Conservation (phyloP, 202 grass and related monocot species). For the Schoenoplectus triqueter region DNA sequence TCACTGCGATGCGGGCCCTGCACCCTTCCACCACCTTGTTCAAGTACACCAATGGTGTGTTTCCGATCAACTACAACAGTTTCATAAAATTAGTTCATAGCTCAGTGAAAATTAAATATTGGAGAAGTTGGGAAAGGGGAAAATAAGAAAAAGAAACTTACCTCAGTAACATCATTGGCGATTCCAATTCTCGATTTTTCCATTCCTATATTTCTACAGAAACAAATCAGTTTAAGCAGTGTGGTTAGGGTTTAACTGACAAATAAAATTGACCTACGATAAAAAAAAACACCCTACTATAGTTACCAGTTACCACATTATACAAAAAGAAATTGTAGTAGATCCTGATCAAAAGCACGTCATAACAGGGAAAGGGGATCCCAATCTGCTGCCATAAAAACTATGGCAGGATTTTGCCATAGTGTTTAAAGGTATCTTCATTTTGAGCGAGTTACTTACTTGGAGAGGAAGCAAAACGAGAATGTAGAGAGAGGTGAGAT, state of each 20-base stretch:
- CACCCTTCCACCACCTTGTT: constrained; percentile 58
- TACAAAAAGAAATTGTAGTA: constrained; percentile 9
- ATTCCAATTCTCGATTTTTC: constrained; percentile 31
- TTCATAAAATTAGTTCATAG: constrained; percentile 4
- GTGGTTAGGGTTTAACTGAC: not conserved
- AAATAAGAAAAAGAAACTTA: not conserved
- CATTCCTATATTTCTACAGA: constrained; percentile 26
- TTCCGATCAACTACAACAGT: constrained; percentile 54
- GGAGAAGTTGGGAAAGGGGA: not conserved
- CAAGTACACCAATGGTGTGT: constrained; percentile 69
- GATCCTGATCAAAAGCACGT: not conserved
- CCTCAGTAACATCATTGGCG: constrained; percentile 59
- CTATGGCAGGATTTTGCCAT: too few relatives aligned
- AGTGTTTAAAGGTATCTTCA: not conserved
- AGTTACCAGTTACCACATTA: not conserved
- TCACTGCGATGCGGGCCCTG: constrained; percentile 46
- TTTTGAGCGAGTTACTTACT: not conserved
- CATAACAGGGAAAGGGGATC: not conserved
- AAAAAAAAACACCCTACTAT: not conserved
- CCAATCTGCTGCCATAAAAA: too few relatives aligned
- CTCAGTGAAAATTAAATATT: not conserved
- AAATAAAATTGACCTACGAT: not conserved
- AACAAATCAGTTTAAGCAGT: not conserved
- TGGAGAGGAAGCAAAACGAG: not conserved
- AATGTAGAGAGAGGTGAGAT: too few relatives aligned